A percentile compares a stretch with the other conserved stretches of the same genome.
Evolutionary conservation across 108 stramenopile species (phyloP).

Genomic region (Nannochloropsis salina): DNA sequence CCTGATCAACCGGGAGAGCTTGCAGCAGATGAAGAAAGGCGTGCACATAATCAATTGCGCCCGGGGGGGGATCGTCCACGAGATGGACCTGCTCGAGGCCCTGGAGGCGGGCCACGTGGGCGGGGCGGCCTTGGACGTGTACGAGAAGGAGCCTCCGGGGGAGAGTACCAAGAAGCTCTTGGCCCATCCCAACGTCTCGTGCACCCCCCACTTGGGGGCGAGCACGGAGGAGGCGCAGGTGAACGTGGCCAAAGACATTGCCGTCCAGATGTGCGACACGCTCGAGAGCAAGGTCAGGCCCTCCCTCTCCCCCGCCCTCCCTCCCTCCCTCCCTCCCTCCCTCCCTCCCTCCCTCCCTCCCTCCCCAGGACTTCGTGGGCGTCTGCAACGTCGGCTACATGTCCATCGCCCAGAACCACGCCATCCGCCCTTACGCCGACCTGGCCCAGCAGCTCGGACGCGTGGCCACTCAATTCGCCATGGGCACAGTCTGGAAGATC

Average conservation of each 20-base stretch:
- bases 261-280: slow-evolving; percentile 56
- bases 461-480: neutral
- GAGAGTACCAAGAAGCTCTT: slow-evolving; percentile 33
- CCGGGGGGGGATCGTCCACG: slow-evolving; percentile 54
- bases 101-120: slow-evolving; percentile 53
- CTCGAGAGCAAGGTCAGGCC: slow-evolving; percentile 44
- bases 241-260: slow-evolving; percentile 55
- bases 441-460: neutral
- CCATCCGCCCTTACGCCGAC: neutral
- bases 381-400: slow-evolving; percentile 56
- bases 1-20: slow-evolving; percentile 42
- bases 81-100: slow-evolving; percentile 41
- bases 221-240: slow-evolving; percentile 57
- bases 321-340: too few relatives aligned
- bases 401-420: slow-evolving; percentile 45
- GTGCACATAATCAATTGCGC: slow-evolving; percentile 56
- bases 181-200: slow-evolving; percentile 51
- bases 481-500: neutral
- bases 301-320: neutral
- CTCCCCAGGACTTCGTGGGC: slow-evolving; percentile 37
- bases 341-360: neutral
- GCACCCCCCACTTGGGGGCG: slow-evolving; percentile 56
- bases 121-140: slow-evolving; percentile 53
- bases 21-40: slow-evolving; percentile 52
- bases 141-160: slow-evolving; percentile 51